phyloP scores from a whole-genome alignment of 257 asterid genomes.

The Gentiana straminea region DNA sequence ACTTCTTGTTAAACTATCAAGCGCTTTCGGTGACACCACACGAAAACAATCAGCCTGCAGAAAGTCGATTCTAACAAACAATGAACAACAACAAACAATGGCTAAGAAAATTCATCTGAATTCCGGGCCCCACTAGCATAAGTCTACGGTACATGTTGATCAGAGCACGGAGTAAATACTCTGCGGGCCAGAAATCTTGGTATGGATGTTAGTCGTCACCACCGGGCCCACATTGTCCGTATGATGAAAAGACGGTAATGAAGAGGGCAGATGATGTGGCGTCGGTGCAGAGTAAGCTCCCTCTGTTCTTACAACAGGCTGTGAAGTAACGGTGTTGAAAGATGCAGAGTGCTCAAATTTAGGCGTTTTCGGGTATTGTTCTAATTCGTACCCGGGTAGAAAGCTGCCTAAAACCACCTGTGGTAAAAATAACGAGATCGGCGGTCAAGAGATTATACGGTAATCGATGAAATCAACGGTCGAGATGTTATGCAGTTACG shows the following conservation, averaged over 20 bases:
- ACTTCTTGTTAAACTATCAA: conserved; percentile 8
- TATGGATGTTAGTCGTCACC: conserved; percentile 21
- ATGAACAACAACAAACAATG: conserved; percentile 1
- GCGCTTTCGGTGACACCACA: background rate
- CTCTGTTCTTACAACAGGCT: conserved; percentile 31
- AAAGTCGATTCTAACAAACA: conserved; percentile 26
- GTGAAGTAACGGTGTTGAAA: conserved; percentile 31
- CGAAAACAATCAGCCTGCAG: conserved; percentile 12
- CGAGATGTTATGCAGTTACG: too few relatives aligned
- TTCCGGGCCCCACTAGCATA: conserved; percentile 17
- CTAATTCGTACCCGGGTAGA: conserved; percentile 38
- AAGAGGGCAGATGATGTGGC: conserved; percentile 24
- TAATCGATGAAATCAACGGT: too few relatives aligned
- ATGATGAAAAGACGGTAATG: conserved; percentile 33
- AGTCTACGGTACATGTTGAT: conserved; percentile 20
- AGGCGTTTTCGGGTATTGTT: conserved; percentile 47
- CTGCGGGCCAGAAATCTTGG: conserved; percentile 30
- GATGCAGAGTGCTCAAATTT: conserved; percentile 43
- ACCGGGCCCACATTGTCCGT: conserved; percentile 32
- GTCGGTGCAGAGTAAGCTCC: conserved; percentile 25
- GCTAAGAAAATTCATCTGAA: conserved; percentile 35
- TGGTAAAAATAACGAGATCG: too few relatives aligned
- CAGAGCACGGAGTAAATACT: conserved; percentile 16
- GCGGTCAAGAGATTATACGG: too few relatives aligned
- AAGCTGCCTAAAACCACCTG: conserved; percentile 84